A percentile compares a stretch with the other conserved stretches of the same genome.
Evolutionary conservation across 2,329 filamentous ascomycete species (phyloP).

Genomic region (Venturia carpophila): DNA sequence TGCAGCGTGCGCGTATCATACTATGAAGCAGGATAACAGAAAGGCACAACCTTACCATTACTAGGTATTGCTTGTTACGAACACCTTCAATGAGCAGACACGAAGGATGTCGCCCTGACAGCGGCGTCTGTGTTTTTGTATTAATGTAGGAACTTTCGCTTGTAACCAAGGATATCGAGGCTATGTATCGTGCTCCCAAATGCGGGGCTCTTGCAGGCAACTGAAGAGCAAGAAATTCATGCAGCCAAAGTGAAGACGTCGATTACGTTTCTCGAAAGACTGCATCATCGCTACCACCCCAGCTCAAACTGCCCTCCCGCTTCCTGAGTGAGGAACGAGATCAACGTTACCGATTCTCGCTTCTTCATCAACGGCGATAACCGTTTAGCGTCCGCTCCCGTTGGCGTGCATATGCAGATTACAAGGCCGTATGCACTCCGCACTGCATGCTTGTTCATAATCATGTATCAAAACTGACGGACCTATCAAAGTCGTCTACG

Average conservation of each 20-base stretch:
- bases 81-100: neutral
- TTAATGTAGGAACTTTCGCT: neutral
- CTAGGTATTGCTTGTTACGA: neutral
- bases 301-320: neutral
- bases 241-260: neutral
- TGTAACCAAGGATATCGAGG: neutral
- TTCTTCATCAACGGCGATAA: neutral
- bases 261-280: neutral
- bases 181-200: neutral
- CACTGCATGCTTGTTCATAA: neutral
- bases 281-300: neutral
- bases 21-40: too few species aligned
- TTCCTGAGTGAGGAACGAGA: neutral
- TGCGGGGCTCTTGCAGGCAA: neutral
- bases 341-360: neutral
- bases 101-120: neutral
- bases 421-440: slow-evolving; percentile 2
- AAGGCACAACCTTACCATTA: too few species aligned
- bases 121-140: neutral
- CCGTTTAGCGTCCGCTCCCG: slow-evolving; percentile 15
- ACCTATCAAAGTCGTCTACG: neutral
- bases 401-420: slow-evolving; percentile 7
- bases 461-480: neutral
- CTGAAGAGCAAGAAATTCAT: neutral
- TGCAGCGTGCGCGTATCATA: too few species aligned